Base-by-base conservation (phyloP, 2,329 filamentous ascomycete genomes). In the Aureobasidium sp. region DNA sequence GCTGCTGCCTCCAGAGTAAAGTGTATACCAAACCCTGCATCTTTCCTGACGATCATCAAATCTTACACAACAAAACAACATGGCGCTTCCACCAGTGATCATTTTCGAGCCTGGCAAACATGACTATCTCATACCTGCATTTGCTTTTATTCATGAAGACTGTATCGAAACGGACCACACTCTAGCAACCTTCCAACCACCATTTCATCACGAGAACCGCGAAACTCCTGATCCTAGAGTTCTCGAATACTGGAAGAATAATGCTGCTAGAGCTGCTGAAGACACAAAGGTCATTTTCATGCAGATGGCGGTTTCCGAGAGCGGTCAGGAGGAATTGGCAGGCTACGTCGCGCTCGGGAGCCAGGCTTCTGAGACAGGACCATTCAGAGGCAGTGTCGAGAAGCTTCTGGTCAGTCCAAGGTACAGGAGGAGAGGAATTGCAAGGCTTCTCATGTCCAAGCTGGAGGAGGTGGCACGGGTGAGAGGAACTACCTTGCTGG, bases 151-250 rank as follows among this genome's bases (percentile, higher is more conserved):
- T 29, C 84, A 86, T 66, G 80, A 78, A 62, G 77, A 79, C 15
- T 86, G 83, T 72, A 84, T 87, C 69, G 81, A 79, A 5, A 74
- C 79, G 63, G 83, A 84, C 72, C 76, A 78, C 67, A 81, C 79
- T 64, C 77, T 83, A 39, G 81, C 81, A 30, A 82, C 78, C 5
- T 87, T 86, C 68, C 74, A 84, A 15, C 82, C 83, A n/a, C 84
- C 84, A 0, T 73, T 86, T 37, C 13, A 41, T 13, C 48, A 63
- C n/a, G 78, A 78, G 52, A 76, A 83, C 68, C 75, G 79, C 42
- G 10, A 44, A 7, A 50, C 45, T 4, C 45, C 52, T 3, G 61
- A 63, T 42, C 8, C 7, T 2, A 83, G 82, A 68, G 79, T 87
- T 42, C 73, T 82, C 34, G 66, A 74, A 9, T 86, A 80, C 77